Base-by-base conservation (phyloP, 164 flowering plant species). In the Vitis rupestris region DNA sequence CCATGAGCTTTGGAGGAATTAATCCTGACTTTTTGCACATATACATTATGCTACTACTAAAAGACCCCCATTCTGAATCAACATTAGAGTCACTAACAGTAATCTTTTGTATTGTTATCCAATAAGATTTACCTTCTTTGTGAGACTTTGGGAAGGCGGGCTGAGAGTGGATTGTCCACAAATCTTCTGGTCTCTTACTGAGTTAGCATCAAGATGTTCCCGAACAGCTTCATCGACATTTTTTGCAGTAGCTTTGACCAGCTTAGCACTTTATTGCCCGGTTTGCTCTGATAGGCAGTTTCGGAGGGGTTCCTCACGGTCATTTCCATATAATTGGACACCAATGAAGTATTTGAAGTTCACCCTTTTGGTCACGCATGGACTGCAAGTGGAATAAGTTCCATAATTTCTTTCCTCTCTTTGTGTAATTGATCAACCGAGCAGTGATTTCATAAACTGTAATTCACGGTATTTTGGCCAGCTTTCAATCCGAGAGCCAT, bases 161-260 rank as follows among this genome's bases (percentile, higher is more conserved):
- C 64, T 73, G 80, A 61, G 97, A 92, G 81, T 92, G 95, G 63
- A 90, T 72, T 68, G 91, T 90, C 97, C 97, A 92, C 76, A 92
- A 70, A 82, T 87, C 94, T 68, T 92, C 97, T 59, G 96, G 96
- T 67, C 79, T 90, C 97, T 88, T 94, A 94, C 97, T 97, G 80
- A 88, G 81, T 94, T 94, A 85, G 99, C 99, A 79, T 94, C 99
- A 72, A 97, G 99, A 83, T 92, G 97, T 74, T 94, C 99, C 60
- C 97, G 82, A 72, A 92, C 97, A 76, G 99, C 99, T 78, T 85
- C 99, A 82, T 91, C 87, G 51, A 94, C 96, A 86, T 92, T 92
- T 81, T 82, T 94, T 66, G 17, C 17, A 17, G 17, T 17, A 17
- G 17, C 17, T 17, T 17, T 17, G 17, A 17, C 17, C 17, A 17